Evolutionary conservation across 768 basidiomycete genomes (phyloP), one percentile per base, ranked within the genome.

Genomic region (Epithele typhae): DNA sequence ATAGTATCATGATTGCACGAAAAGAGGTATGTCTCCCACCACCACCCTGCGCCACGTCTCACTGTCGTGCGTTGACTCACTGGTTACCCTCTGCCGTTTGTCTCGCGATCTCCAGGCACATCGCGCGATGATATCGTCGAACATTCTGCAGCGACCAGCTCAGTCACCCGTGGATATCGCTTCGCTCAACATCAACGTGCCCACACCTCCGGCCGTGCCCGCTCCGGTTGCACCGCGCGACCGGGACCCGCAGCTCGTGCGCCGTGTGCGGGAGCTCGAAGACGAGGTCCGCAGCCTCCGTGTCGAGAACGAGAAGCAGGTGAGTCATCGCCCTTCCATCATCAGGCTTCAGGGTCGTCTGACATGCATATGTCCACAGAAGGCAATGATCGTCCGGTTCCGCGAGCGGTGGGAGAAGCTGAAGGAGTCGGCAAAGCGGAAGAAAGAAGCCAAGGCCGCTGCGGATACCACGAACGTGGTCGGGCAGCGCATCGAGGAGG

Each of bases 321-420:
- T 87, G 40, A 12, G 79, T 66, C 34, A 25, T 35, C 18, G 39
- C 32, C 23, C 35, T 38, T 30, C 17, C 2, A 5, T 32, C 25
- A 7, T 24, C n/a, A 22, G n/a, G n/a, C 19, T 15, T n/a, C 10
- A 30, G 14, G 24, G 12, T 24, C 40, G 48, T 11, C 3, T 34
- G 17, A 6, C 27, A n/a, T 36, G n/a, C n/a, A 6, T 17, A n/a
- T 36, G 35, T 7, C 8, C 25, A 48, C 66, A 92, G 90, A 87
- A 84, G 81, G 71, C 79, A 10, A 86, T 89, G 78, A 89, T 91
- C 53, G 71, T 74, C 18, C 84, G 86, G 57, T 92, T 87, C 66
- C 79, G 85, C 22, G 90, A 92, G 66, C 76, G 87, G 33, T 92
- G 90, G 90, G 87, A 88, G 61, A 91, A 89, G 63, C 69, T 92